These are phyloP conservation scores for Elsinoe ampelina DNA, from an alignment of 2,329 filamentous ascomycete genomes.

Conservation along the genomic window DNA sequence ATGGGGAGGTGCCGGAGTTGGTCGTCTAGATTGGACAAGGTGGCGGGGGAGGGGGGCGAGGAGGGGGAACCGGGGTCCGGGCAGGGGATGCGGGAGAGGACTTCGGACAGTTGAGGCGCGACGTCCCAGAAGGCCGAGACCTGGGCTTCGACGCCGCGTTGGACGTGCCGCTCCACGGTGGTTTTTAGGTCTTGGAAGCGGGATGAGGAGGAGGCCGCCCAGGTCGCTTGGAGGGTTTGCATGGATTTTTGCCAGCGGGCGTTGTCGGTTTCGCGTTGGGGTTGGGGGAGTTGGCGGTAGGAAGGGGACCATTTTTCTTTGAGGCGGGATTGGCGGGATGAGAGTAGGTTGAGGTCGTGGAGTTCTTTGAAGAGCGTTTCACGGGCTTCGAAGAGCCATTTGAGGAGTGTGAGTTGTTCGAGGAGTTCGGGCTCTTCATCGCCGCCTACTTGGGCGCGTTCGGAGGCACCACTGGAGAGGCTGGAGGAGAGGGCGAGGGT, in stretches of 20 bases:
- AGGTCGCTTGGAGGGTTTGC: conserved; percentile 59
- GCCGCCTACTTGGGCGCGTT: conserved; percentile 85
- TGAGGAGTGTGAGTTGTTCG: conserved; percentile 87
- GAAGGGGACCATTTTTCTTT: conserved; percentile 4
- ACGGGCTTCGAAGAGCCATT: conserved; percentile 95
- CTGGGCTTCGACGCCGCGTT: conserved; percentile 80
- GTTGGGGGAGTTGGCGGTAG: background rate
- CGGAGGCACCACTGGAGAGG: background rate
- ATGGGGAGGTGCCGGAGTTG: conserved; percentile 53
- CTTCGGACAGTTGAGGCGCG: conserved; percentile 66
- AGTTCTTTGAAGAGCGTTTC: conserved; percentile 77
- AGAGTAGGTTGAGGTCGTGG: conserved; percentile 52
- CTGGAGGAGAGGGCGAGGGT: conserved; percentile 38
- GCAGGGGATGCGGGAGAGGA: conserved; percentile 69
- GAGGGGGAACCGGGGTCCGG: background rate
- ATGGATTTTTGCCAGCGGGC: background rate
- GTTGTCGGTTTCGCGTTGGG: conserved; percentile 8
- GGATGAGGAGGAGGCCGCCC: conserved; percentile 60
- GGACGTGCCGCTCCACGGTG: conserved; percentile 75
- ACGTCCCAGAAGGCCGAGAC: conserved; percentile 97
- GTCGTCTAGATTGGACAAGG: conserved; percentile 29
- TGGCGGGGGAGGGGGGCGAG: background rate
- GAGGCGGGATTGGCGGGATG: background rate
- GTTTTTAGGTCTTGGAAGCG: conserved; percentile 68
- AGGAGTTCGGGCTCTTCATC: conserved; percentile 89